Evolutionary conservation across 257 asterid species (phyloP), one percentile per base, ranked within the genome.

Genomic region (Fraxinus excelsior): DNA sequence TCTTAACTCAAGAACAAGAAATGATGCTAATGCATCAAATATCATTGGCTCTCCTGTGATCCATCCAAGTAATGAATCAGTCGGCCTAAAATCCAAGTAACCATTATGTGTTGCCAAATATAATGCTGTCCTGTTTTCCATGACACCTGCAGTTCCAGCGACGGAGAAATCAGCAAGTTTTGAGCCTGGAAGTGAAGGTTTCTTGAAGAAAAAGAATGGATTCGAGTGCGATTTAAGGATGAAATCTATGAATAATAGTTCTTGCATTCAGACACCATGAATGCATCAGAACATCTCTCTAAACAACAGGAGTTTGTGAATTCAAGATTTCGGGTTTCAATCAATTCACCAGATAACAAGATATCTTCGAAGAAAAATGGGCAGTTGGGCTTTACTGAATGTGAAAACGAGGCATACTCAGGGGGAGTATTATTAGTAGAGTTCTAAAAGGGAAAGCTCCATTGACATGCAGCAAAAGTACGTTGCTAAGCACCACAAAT

Each of bases 41-140:
- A 60, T 72, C 23, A 32, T 64, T 46, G 84, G 90, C 1, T 89
- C 98, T 0, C 96, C 97, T 5, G 90, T 82, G 76, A 93, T 95
- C 64, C 90, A 90, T 69, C 97, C 97, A 1, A 91, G 91, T 37
- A 73, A 74, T 5, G 95, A 88, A 71, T 60, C 71, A 21, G 83
- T 72, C 26, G 81, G 84, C 79, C 65, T 75, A 6, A 6, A 85
- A 78, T 73, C 79, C 82, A 70, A 69, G 78, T 74, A 51, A 70
- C 77, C 79, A 0, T 70, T 87, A 29, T 70, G 98, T 74, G 81
- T 95, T 13, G 99, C 94, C 0, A 87, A 98, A 78, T 95, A 93
- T 46, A 95, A 93, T 83, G 97, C 99, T 83, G 97, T 97, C 87
- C 87, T 89, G 2, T 95, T 95, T 83, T 93, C 98, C 88, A 91